Conservation (phyloP, 345 rosid species). For the Iberis pinnata region DNA sequence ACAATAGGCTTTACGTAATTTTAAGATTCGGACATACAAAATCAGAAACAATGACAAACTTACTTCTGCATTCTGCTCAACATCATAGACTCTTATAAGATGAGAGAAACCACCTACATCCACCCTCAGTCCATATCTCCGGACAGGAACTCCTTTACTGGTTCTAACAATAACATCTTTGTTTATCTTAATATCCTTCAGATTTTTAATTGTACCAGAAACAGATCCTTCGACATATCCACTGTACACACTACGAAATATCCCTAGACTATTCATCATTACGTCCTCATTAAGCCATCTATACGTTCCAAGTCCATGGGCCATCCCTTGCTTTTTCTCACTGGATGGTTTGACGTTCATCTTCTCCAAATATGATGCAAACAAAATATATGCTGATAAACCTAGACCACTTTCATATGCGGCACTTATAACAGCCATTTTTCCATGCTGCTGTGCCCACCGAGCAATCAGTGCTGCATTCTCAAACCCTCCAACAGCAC, state of each 20-base stretch:
- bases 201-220: constrained; percentile 39
- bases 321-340: constrained; percentile 32
- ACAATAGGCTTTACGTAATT: neutral
- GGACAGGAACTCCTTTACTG: constrained; percentile 38
- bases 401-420: constrained; percentile 81
- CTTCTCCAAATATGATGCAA: constrained; percentile 68
- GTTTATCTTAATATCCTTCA: constrained; percentile 56
- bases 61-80: constrained; percentile 44
- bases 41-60: constrained; percentile 27
- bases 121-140: constrained; percentile 40
- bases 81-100: constrained; percentile 45
- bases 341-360: constrained; percentile 41
- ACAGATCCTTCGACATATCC: constrained; percentile 62
- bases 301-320: constrained; percentile 91
- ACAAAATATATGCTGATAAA: constrained; percentile 57
- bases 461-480: constrained; percentile 63
- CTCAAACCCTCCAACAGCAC: constrained; percentile 86
- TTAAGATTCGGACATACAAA: constrained; percentile 3
- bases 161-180: constrained; percentile 36
- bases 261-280: constrained; percentile 43
- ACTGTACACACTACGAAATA: constrained; percentile 38
- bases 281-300: constrained; percentile 81
- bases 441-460: constrained; percentile 77
- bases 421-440: constrained; percentile 85
- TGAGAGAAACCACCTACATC: constrained; percentile 45